These are phyloP conservation scores for Leccinum disarticulatum DNA, from an alignment of 768 basidiomycete genomes.

Conservation along the genomic window DNA sequence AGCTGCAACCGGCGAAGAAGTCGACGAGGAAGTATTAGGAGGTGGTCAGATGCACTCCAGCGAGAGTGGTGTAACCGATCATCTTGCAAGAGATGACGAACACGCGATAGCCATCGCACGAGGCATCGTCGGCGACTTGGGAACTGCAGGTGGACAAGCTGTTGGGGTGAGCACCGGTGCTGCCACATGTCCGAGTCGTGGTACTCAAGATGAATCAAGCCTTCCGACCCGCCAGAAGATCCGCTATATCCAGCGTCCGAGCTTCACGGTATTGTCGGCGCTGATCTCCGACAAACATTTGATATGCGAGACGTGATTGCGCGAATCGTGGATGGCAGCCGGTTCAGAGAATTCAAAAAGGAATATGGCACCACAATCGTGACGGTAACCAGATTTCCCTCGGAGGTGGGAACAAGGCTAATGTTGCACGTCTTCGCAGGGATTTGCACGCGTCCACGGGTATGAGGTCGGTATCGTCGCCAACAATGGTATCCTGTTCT, in stretches of 20 bases:
- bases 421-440: conserved; percentile 41
- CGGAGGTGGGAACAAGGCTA: background rate
- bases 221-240: conserved; percentile 57
- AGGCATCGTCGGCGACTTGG: conserved; percentile 75
- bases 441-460: conserved; percentile 87
- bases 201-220: conserved; percentile 39
- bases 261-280: conserved; percentile 88
- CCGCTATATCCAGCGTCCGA: conserved; percentile 82
- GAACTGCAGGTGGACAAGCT: conserved; percentile 54
- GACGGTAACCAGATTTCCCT: conserved; percentile 52
- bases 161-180: conserved; percentile 45
- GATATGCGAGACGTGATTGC: conserved; percentile 95
- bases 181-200: background rate
- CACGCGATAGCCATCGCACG: conserved; percentile 82
- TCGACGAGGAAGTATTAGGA: conserved; percentile 90
- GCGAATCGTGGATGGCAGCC: conserved; percentile 86
- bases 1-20: conserved; percentile 90
- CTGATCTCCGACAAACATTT: conserved; percentile 83
- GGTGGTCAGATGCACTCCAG: conserved; percentile 90
- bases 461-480: conserved; percentile 90
- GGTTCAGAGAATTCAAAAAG: conserved; percentile 93
- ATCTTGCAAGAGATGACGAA: conserved; percentile 81
- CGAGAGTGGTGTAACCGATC: conserved; percentile 89
- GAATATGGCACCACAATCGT: conserved; percentile 91
- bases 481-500: conserved; percentile 94